Percentiles rank a stretch among this genome's conserved stretches.
Conservation (phyloP, 163 green algal genomes). For the Scenedesmus sp. region DNA sequence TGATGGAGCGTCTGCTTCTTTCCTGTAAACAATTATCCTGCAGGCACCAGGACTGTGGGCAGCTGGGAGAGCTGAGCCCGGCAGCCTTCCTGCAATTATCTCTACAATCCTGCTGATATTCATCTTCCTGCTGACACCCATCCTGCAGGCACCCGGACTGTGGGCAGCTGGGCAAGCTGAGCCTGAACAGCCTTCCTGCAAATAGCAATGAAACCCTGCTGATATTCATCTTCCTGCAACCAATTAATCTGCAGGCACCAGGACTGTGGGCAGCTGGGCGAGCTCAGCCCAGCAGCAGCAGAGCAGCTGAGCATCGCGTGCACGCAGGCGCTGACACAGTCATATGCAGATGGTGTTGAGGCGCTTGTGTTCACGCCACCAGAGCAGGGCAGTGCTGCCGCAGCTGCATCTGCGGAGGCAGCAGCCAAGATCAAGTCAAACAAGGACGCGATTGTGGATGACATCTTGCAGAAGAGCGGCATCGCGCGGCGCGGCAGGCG, state of each 20-base stretch:
- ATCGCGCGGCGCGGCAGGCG: background rate
- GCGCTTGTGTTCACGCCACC: slow-evolving; percentile 4
- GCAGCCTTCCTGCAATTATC: background rate
- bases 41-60: too few species aligned
- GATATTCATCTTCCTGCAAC: too few species aligned
- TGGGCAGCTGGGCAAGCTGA: background rate
- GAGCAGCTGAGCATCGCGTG: slow-evolving; percentile 45
- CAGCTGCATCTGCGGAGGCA: slow-evolving; percentile 22
- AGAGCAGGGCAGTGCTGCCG: background rate
- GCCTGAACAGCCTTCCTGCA: too few species aligned
- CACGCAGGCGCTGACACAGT: slow-evolving; percentile 35
- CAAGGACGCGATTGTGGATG: slow-evolving; percentile 42
- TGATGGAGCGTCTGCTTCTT: too few species aligned
- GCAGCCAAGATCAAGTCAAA: slow-evolving; percentile 45
- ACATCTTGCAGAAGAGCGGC: slow-evolving; percentile 43
- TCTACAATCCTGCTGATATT: background rate
- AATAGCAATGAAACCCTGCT: background rate
- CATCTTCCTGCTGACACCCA: too few species aligned
- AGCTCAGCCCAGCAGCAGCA: slow-evolving; percentile 19
- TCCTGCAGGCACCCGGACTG: too few species aligned
- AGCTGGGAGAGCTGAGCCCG: background rate
- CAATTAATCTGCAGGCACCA: slow-evolving; percentile 14
- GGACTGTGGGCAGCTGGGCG: slow-evolving; percentile 33
- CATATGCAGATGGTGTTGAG: slow-evolving; percentile 40
- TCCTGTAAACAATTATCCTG: too few species aligned